Evolutionary conservation across 2,329 filamentous ascomycete species (phyloP).

Genomic region (Teratosphaeria destructans): DNA sequence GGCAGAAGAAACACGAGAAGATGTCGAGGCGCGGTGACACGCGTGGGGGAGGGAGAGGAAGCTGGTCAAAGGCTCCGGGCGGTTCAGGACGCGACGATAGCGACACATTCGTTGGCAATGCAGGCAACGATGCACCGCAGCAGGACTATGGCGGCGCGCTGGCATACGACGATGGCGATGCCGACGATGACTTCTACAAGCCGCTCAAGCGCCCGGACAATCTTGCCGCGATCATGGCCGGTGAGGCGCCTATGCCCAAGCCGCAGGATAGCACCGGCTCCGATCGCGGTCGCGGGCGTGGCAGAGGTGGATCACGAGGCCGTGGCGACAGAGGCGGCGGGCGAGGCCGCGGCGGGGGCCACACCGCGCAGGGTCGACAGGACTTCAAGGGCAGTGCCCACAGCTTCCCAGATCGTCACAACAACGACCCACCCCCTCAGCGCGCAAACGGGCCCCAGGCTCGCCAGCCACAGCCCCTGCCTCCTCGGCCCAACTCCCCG

Average conservation of each 20-base stretch:
- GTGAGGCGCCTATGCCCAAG: constrained; percentile 18
- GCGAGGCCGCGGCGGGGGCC: constrained; percentile 7
- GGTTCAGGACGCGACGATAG: constrained; percentile 7
- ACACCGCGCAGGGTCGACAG: constrained; percentile 8
- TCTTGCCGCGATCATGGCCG: constrained; percentile 35
- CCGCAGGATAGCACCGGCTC: constrained; percentile 26
- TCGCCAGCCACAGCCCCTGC: constrained; percentile 1
- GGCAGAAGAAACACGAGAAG: constrained; percentile 25
- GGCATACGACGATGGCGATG: constrained; percentile 33
- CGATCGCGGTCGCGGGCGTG: constrained; percentile 19
- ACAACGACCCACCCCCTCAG: constrained; percentile 3
- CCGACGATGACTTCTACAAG: constrained; percentile 35
- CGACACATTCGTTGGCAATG: constrained; percentile 6
- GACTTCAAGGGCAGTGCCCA: constrained; percentile 13
- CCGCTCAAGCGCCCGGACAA: constrained; percentile 38
- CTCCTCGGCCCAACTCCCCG: constrained; percentile 7
- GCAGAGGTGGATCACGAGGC: constrained; percentile 15
- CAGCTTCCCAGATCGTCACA: constrained; percentile 17
- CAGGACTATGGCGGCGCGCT: constrained; percentile 16
- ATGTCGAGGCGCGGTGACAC: constrained; percentile 16
- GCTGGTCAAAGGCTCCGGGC: constrained; percentile 5
- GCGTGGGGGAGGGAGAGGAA: constrained; percentile 3
- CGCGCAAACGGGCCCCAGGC: neutral
- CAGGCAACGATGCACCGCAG: constrained; percentile 12
- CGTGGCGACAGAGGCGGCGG: constrained; percentile 15